Base-by-base conservation (phyloP, 148 eudicot species). In the Chenopodium quinoa region DNA sequence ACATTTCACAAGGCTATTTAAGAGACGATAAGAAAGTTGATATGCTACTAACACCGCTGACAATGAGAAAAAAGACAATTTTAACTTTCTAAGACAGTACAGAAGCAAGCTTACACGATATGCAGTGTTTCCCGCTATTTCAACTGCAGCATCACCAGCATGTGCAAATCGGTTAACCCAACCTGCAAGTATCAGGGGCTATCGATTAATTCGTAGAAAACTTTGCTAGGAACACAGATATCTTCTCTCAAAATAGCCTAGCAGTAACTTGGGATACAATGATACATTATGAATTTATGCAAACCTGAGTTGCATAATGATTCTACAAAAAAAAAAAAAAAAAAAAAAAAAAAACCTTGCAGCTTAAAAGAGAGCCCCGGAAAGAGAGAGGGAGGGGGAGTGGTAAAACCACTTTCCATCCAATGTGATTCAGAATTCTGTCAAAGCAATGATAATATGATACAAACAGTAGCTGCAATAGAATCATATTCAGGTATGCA, bases 141-240 rank as follows among this genome's bases (percentile, higher is more conserved):
- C 99, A 3, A 83, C 93, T n/a, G 99, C 97, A 68, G 97, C 85
- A 82, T 95, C 99, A 71, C 99, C 99, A 60, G 94, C 99, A 87
- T 95, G 80, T 14, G 99, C 99, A 86, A 95, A 92, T 83, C 99
- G 89, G 85, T 95, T 95, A 62, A 95, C 97, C 99, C 99, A 95
- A 73, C 97, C 98, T 95, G 94, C 81, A 83, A 75, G 40, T 75
- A 40, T 56, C 40, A 65, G 47, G 54, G 20, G 19, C 32, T 12
- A 73, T 73, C 58, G 12, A 46, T 23, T 73, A 73, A 3, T 47
- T 11, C 14, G 48, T 25, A 22, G 25, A n/a, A 19, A 72, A 2
- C 22, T 20, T 50, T 50, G 25, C 20, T 13, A 68, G 25, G 31
- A 75, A 9, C 62, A 6, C 25, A 17, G 16, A 58, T 17, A 62